phyloP scores from a whole-genome alignment of 2,329 filamentous ascomycete species.

The Penicillium sp. region DNA sequence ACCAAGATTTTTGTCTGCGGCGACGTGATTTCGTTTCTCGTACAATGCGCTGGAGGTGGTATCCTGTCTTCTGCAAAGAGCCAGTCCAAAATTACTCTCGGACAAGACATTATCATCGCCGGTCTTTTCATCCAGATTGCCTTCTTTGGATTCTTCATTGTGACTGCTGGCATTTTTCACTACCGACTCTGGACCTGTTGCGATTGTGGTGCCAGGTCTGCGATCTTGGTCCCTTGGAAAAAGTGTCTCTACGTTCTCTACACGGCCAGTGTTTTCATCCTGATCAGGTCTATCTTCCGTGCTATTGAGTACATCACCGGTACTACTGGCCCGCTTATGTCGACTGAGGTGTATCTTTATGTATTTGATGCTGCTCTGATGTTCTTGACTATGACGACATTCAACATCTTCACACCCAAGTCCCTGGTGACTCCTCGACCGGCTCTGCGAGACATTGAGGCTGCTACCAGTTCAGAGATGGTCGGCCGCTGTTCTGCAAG shows the following conservation, averaged over 20 bases:
- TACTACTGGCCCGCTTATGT: neutral
- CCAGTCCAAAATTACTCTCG: neutral
- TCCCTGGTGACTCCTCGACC: neutral
- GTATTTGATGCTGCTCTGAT: constrained; percentile 9
- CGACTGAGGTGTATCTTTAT: constrained; percentile 6
- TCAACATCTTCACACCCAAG: neutral
- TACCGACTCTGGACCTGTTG: neutral
- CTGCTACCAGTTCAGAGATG: neutral
- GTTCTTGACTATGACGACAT: constrained; percentile 5
- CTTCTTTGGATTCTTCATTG: constrained; percentile 7
- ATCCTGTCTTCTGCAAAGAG: neutral
- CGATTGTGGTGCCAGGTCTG: neutral
- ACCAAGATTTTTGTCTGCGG: constrained; percentile 11
- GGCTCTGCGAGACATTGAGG: neutral
- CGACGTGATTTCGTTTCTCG: constrained; percentile 10
- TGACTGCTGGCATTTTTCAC: constrained; percentile 7
- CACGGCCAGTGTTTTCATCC: constrained; percentile 1
- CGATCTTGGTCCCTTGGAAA: neutral
- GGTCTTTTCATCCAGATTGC: constrained; percentile 7
- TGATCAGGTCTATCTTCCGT: constrained; percentile 8
- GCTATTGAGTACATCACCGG: constrained; percentile 7
- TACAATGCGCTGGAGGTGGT: constrained; percentile 5
- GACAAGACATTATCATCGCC: constrained; percentile 6
- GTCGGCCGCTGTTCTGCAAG: neutral
- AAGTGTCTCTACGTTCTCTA: constrained; percentile 4